phyloP scores from a whole-genome alignment of 2,329 filamentous ascomycete species.

The Pseudogymnoascus sp. region DNA sequence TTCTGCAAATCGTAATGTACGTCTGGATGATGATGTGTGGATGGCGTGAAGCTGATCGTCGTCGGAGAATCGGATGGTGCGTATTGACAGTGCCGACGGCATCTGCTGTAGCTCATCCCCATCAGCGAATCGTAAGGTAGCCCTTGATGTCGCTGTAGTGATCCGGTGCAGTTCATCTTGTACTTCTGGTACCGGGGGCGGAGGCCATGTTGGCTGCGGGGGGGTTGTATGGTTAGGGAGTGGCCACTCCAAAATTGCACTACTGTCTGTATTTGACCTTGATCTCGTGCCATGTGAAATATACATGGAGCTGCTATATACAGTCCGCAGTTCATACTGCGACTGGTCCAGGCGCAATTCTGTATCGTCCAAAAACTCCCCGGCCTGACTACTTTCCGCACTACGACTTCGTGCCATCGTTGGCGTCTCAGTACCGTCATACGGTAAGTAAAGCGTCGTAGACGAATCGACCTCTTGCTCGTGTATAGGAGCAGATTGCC shows the following conservation, averaged over 20 bases:
- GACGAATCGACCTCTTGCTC: neutral
- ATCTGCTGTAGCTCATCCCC: neutral
- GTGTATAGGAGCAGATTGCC: neutral
- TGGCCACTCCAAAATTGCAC: neutral
- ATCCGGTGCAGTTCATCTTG: neutral
- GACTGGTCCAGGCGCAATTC: neutral
- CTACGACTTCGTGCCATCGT: neutral
- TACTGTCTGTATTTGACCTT: neutral
- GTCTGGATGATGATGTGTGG: neutral
- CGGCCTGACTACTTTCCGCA: neutral
- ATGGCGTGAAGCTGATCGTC: neutral
- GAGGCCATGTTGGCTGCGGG: neutral
- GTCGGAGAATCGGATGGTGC: neutral
- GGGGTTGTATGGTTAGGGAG: neutral
- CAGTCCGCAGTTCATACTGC: neutral
- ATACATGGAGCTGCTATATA: neutral
- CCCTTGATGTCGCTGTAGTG: neutral
- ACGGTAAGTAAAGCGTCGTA: neutral
- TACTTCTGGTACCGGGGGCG: neutral
- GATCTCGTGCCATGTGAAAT: no score
- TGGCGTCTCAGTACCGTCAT: neutral
- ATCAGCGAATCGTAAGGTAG: neutral
- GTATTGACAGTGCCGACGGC: neutral
- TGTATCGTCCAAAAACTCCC: neutral
- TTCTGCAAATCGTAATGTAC: neutral